phyloP scores from a whole-genome alignment of 2,329 filamentous ascomycete genomes.

The Claviceps paspali region DNA sequence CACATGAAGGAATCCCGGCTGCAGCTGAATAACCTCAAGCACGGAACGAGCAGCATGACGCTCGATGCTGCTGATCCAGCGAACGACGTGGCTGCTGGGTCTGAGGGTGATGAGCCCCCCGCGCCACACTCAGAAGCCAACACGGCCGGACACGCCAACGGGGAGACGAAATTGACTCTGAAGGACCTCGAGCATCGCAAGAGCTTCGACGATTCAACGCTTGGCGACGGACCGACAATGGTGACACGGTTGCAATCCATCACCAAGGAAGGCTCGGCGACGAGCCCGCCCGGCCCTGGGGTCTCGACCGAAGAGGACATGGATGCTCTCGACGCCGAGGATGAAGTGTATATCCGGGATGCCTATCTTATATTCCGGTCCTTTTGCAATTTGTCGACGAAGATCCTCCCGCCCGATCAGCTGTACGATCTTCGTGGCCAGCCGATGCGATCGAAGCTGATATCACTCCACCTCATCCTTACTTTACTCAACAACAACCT shows the following conservation, averaged over 20 bases:
- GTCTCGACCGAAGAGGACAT: constrained; percentile 37
- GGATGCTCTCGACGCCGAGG: constrained; percentile 54
- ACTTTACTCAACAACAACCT: constrained; percentile 92
- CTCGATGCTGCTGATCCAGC: constrained; percentile 30
- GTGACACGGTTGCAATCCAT: constrained; percentile 44
- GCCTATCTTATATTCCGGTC: constrained; percentile 94
- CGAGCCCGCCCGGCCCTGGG: constrained; percentile 40
- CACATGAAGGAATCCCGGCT: constrained; percentile 73
- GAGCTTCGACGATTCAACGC: constrained; percentile 52
- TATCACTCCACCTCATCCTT: constrained; percentile 90
- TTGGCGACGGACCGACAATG: constrained; percentile 53
- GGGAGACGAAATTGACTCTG: constrained; percentile 43
- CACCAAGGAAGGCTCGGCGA: constrained; percentile 22
- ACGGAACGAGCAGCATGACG: constrained; percentile 35
- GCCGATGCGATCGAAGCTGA: constrained; percentile 91
- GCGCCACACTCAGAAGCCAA: constrained; percentile 16
- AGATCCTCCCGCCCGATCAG: constrained; percentile 76
- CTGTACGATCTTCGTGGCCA: constrained; percentile 85
- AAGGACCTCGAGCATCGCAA: constrained; percentile 54
- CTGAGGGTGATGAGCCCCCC: constrained; percentile 20
- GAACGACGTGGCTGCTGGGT: constrained; percentile 23
- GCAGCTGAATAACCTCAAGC: constrained; percentile 36
- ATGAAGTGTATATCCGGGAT: constrained; percentile 94
- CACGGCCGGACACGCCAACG: constrained; percentile 17
- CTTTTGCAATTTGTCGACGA: constrained; percentile 94